A percentile compares a stretch with the other conserved stretches of the same genome.
phyloP scores from a whole-genome alignment of 768 basidiomycete species.

The Serendipita indica region DNA sequence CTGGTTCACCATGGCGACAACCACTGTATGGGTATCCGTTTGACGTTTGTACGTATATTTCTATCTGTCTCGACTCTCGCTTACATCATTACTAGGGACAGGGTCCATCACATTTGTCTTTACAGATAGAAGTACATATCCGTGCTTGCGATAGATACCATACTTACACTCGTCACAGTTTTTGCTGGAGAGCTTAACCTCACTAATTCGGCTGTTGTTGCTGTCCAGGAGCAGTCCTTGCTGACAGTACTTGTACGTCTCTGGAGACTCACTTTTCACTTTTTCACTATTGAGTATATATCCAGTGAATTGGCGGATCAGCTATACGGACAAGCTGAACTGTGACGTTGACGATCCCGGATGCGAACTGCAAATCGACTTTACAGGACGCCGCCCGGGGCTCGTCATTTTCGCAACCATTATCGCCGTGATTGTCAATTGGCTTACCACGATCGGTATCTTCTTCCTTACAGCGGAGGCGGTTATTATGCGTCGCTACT shows the following conservation, averaged over 20 bases:
- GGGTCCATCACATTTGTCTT: background rate
- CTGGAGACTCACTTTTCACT: background rate
- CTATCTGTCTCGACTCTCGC: background rate
- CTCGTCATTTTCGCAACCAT: background rate
- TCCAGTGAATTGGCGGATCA: background rate
- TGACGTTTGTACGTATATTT: background rate
- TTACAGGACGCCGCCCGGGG: background rate
- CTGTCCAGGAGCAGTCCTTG: background rate
- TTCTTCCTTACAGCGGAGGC: background rate
- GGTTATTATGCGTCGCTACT: background rate
- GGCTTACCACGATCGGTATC: background rate
- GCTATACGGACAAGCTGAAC: background rate
- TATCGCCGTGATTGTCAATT: background rate
- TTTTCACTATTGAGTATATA: background rate
- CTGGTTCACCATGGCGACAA: background rate
- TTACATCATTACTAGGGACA: background rate
- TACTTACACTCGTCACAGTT: background rate
- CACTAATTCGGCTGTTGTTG: background rate
- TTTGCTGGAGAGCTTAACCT: background rate
- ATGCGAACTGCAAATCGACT: conserved; percentile 2
- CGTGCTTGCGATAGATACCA: background rate
- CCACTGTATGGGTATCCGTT: conserved; percentile 5
- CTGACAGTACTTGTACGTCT: background rate
- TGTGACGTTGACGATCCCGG: background rate
- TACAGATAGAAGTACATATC: background rate